Evolutionary conservation across 2,329 filamentous ascomycete genomes (phyloP).

Genomic region (Blumeria hordei): DNA sequence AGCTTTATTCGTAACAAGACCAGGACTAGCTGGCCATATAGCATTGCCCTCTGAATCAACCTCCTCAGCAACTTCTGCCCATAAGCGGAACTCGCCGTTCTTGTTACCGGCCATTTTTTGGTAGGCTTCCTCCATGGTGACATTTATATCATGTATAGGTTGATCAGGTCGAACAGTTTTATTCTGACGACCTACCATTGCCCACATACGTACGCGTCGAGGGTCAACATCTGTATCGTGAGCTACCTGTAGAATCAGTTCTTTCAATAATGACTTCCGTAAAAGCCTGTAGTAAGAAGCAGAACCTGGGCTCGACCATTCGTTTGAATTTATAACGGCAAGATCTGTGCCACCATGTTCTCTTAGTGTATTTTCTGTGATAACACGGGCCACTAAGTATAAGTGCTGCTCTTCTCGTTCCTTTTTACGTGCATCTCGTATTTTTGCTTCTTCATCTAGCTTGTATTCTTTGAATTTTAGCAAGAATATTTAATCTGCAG

Average conservation of each 20-base stretch:
- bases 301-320: conserved; percentile 32
- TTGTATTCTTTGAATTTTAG: conserved; percentile 30
- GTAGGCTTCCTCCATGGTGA: conserved; percentile 54
- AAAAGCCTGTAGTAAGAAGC: conserved; percentile 52
- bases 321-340: conserved; percentile 37
- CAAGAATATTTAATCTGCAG: conserved; percentile 1
- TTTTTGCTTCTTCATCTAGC: conserved; percentile 59
- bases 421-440: conserved; percentile 52
- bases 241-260: conserved; percentile 49
- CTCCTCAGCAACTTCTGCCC: conserved; percentile 57
- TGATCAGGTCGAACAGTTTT: conserved; percentile 85
- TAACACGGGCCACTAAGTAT: conserved; percentile 64
- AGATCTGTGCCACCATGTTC: conserved; percentile 69
- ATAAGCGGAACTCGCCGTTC: conserved; percentile 48
- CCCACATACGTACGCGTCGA: conserved; percentile 60
- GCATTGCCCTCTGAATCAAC: conserved; percentile 42
- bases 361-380: conserved; percentile 61
- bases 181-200: conserved; percentile 96
- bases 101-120: conserved; percentile 42
- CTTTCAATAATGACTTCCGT: conserved; percentile 48
- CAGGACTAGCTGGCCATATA: conserved; percentile 42
- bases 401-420: conserved; percentile 88
- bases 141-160: conserved; percentile 52
- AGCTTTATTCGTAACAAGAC: conserved; percentile 27
- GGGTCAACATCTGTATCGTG: conserved; percentile 43